phyloP scores from a whole-genome alignment of 495 filamentous ascomycete genomes.

The Elaphomyces granulatus region DNA sequence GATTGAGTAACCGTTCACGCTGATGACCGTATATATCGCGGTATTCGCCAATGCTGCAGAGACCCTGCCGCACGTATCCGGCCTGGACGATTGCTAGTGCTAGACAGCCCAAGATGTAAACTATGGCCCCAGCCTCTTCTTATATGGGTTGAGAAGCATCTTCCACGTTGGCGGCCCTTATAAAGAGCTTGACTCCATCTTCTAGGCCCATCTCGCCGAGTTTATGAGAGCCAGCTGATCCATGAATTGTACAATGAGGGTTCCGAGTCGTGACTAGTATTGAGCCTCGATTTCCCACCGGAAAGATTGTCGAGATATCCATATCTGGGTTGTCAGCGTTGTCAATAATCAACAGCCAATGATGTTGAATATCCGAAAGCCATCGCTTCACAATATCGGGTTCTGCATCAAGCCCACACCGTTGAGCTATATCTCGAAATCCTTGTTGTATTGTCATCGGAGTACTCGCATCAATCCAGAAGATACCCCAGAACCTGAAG shows the following conservation, averaged over 20 bases:
- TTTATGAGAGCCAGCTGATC: no score
- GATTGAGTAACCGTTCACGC: no score
- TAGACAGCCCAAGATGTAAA: no score
- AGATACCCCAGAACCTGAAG: conserved; percentile 17
- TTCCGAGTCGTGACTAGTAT: conserved; percentile 30
- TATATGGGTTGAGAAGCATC: no score
- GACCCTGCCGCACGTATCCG: no score
- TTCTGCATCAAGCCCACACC: conserved; percentile 13
- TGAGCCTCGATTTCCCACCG: conserved; percentile 19
- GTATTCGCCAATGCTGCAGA: no score
- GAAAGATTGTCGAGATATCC: conserved; percentile 19
- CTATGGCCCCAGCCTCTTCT: no score
- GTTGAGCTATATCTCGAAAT: conserved; percentile 14
- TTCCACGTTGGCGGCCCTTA: no score
- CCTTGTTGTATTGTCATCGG: conserved; percentile 11
- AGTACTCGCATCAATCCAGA: conserved; percentile 19
- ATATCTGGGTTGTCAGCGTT: conserved; percentile 25
- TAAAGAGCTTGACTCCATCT: no score
- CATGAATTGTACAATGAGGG: no score
- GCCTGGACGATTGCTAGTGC: no score
- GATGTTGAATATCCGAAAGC: conserved; percentile 9
- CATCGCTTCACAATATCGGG: conserved; percentile 8
- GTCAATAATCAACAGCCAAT: conserved; percentile 30
- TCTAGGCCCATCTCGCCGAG: conserved; percentile 18
- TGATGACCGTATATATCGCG: no score